Percentiles rank a stretch among this genome's conserved stretches.
Conservation (phyloP, 2,329 filamentous ascomycete species). For the Ascochyta viciae-villosae region DNA sequence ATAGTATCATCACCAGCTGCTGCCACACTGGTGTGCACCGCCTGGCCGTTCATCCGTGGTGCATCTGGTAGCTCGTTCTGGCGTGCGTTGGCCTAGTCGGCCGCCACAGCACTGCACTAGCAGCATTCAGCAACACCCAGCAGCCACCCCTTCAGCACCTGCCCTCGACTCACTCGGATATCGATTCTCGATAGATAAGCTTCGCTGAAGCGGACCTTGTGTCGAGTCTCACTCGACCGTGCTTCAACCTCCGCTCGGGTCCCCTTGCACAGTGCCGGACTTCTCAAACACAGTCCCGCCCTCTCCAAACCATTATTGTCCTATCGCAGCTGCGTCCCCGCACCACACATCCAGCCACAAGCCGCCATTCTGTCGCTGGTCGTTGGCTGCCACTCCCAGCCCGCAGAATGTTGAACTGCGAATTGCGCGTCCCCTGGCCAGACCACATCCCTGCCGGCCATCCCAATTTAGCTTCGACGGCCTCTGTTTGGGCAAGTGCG, state of each 20-base stretch:
- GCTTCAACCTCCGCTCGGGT: slow-evolving; percentile 6
- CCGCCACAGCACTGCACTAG: slow-evolving; percentile 8
- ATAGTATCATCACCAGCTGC: background rate
- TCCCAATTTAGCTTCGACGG: slow-evolving; percentile 4
- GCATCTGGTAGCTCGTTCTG: slow-evolving; percentile 11
- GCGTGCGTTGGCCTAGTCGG: background rate
- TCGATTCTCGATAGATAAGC: slow-evolving; percentile 6
- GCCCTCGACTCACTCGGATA: slow-evolving; percentile 1
- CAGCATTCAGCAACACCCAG: background rate
- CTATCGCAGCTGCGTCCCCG: slow-evolving; percentile 3
- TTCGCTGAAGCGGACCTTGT: slow-evolving; percentile 10
- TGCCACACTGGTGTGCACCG: slow-evolving; percentile 5
- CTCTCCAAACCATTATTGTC: slow-evolving; percentile 1
- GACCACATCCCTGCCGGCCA: slow-evolving; percentile 7
- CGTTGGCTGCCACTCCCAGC: slow-evolving; percentile 9
- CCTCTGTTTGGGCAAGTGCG: slow-evolving; percentile 13
- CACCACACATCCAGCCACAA: slow-evolving; percentile 9
- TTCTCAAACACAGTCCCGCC: slow-evolving; percentile 12
- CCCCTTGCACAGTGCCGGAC: slow-evolving; percentile 10
- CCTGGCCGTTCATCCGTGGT: slow-evolving; percentile 14
- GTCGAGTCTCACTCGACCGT: slow-evolving; percentile 8
- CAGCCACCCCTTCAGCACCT: slow-evolving; percentile 6
- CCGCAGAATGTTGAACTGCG: slow-evolving; percentile 14
- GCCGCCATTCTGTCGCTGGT: slow-evolving; percentile 3
- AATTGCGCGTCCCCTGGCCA: slow-evolving; percentile 17